Percentiles rank a stretch among this genome's conserved stretches.
These are phyloP conservation scores for Xerocomellus intermedius DNA, from an alignment of 768 basidiomycete genomes.

Conservation along the genomic window DNA sequence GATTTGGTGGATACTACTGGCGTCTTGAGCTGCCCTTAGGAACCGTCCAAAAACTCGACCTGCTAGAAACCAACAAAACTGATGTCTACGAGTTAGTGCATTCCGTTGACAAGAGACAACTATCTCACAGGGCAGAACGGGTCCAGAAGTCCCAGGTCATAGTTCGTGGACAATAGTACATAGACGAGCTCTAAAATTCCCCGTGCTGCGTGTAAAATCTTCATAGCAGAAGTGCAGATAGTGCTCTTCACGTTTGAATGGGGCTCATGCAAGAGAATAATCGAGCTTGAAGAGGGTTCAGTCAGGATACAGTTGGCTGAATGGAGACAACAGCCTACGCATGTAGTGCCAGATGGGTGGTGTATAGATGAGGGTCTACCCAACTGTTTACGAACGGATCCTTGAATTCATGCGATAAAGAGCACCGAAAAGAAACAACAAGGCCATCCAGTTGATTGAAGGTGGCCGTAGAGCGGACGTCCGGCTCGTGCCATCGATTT, in stretches of 20 bases:
- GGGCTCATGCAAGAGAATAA: conserved; percentile 72
- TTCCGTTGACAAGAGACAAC: not conserved
- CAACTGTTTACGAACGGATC: conserved; percentile 52
- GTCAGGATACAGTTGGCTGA: conserved; percentile 38
- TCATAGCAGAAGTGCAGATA: conserved; percentile 67
- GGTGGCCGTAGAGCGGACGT: conserved; percentile 58
- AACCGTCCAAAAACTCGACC: conserved; percentile 69
- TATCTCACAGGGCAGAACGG: conserved; percentile 62
- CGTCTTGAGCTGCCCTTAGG: conserved; percentile 59
- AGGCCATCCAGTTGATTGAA: conserved; percentile 63
- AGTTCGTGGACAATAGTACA: conserved; percentile 65
- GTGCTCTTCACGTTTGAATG: conserved; percentile 59
- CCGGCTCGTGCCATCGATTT: conserved; percentile 43
- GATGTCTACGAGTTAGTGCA: not conserved
- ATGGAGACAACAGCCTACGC: conserved; percentile 26
- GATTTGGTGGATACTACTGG: conserved; percentile 55
- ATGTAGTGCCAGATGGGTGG: conserved; percentile 31
- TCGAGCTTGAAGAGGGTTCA: conserved; percentile 44
- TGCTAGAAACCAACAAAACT: conserved; percentile 71
- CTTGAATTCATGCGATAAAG: conserved; percentile 54
- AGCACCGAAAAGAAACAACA: conserved; percentile 54
- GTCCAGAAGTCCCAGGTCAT: conserved; percentile 67
- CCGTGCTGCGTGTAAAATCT: conserved; percentile 64
- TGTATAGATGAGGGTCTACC: conserved; percentile 60
- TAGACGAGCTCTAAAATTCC: conserved; percentile 67